Conservation (phyloP, 495 filamentous ascomycete genomes). For the Xylaria acuta region DNA sequence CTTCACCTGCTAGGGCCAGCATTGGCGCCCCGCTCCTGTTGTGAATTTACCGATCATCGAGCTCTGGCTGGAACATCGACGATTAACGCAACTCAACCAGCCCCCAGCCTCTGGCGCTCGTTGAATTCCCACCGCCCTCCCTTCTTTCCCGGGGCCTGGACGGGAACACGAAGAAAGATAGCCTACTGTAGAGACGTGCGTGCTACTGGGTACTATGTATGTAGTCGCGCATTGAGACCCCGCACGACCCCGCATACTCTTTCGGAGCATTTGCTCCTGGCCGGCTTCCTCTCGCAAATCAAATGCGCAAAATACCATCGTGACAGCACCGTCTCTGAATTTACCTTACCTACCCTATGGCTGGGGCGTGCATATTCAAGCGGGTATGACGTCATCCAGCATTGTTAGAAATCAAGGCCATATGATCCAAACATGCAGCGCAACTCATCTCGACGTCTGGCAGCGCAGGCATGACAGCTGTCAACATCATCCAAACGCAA, state of each 20-base stretch:
- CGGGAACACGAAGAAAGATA: neutral
- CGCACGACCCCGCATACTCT: neutral
- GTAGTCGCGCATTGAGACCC: neutral
- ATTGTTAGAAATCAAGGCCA: neutral
- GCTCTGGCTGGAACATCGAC: conserved; percentile 36
- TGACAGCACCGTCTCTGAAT: neutral
- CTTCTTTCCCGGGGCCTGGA: neutral
- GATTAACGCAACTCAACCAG: conserved; percentile 24
- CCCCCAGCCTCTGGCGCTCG: neutral
- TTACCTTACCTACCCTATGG: neutral
- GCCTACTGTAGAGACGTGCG: neutral
- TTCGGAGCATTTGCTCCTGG: conserved; percentile 23
- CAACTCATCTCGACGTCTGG: neutral
- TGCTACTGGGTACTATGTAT: too few relatives aligned
- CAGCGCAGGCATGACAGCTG: neutral
- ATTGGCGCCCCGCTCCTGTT: neutral
- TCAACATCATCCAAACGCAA: neutral
- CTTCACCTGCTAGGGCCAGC: conserved; percentile 3
- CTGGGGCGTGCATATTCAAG: neutral
- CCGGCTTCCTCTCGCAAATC: neutral
- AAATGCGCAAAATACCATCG: neutral
- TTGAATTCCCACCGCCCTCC: neutral
- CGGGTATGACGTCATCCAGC: conserved; percentile 2
- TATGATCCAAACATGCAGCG: conserved; percentile 4
- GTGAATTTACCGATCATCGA: conserved; percentile 40